Conservation (phyloP, 768 basidiomycete genomes). For the Sistotremastrum suecicum region DNA sequence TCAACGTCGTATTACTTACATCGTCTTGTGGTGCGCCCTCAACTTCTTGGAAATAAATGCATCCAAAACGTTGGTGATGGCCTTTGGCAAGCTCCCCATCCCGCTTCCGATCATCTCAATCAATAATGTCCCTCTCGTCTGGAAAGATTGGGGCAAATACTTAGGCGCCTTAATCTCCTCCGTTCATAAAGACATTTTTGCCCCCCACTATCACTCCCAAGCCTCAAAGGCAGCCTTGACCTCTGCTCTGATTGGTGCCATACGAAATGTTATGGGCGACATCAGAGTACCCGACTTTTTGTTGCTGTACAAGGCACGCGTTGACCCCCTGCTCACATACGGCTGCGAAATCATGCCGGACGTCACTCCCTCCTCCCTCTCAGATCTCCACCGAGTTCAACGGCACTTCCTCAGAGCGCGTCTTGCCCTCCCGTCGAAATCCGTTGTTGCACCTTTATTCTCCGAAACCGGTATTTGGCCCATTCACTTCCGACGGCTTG, state of each 20-base stretch:
- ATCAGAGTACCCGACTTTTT: slow-evolving; percentile 8
- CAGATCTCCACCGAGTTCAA: slow-evolving; percentile 11
- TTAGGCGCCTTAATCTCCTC: background rate
- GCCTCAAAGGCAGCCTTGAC: slow-evolving; percentile 8
- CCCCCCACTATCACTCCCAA: slow-evolving; percentile 8
- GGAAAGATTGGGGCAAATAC: too few species aligned
- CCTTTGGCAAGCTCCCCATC: slow-evolving; percentile 8
- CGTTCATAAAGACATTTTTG: slow-evolving; percentile 3
- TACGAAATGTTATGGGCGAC: slow-evolving; percentile 8
- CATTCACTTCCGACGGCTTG: slow-evolving; percentile 8
- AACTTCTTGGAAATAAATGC: slow-evolving; percentile 17
- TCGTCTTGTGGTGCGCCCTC: slow-evolving; percentile 11
- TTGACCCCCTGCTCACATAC: slow-evolving; percentile 14
- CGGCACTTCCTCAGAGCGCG: slow-evolving; percentile 8
- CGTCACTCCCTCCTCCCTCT: slow-evolving; percentile 1
- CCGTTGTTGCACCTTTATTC: slow-evolving; percentile 9
- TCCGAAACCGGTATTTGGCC: slow-evolving; percentile 16
- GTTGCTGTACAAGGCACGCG: slow-evolving; percentile 10
- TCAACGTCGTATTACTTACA: slow-evolving; percentile 8
- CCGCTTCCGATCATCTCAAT: background rate
- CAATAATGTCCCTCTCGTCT: too few species aligned
- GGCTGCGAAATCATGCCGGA: slow-evolving; percentile 12
- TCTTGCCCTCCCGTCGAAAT: slow-evolving; percentile 6
- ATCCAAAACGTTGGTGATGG: slow-evolving; percentile 11
- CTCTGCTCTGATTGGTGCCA: slow-evolving; percentile 8